Conservation (phyloP, 345 rosid species). For the Sonneratia alba region DNA sequence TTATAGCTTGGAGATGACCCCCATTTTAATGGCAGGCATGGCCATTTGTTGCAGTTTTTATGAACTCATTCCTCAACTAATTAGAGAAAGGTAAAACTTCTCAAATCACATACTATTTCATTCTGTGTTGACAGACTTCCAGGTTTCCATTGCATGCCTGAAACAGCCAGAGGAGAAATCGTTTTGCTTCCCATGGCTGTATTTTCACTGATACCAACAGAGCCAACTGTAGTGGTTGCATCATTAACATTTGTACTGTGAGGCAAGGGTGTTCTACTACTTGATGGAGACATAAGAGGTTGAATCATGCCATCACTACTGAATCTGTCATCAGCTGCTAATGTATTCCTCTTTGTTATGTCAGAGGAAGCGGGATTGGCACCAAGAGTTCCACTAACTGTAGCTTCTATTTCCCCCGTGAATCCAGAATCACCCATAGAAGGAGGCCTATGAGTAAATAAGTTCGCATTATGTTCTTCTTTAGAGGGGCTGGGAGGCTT, state of each 20-base stretch:
- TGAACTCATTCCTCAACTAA: not conserved
- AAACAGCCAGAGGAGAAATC: constrained; percentile 62
- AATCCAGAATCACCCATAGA: constrained; percentile 51
- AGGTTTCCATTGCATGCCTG: constrained; percentile 85
- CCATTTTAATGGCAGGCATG: no score
- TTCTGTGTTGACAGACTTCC: constrained; percentile 74
- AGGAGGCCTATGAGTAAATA: constrained; percentile 54
- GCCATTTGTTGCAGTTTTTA: not conserved
- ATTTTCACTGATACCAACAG: constrained; percentile 43
- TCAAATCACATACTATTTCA: constrained; percentile 46
- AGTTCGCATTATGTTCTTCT: constrained; percentile 64
- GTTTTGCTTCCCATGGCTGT: constrained; percentile 50
- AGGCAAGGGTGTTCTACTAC: constrained; percentile 65
- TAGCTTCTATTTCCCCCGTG: constrained; percentile 41
- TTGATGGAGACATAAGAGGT: constrained; percentile 60
- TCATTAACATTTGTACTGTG: constrained; percentile 60
- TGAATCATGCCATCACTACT: constrained; percentile 48
- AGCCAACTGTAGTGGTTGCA: constrained; percentile 50
- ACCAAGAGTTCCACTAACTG: constrained; percentile 52
- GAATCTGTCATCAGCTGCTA: constrained; percentile 67
- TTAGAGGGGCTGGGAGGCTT: constrained; percentile 34
- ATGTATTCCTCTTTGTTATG: constrained; percentile 63
- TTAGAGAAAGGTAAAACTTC: constrained; percentile 5
- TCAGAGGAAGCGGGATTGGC: constrained; percentile 57
- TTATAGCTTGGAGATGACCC: no score